Conservation (phyloP, 2,329 filamentous ascomycete species). For the Hymenotorrendiella dingleyae region DNA sequence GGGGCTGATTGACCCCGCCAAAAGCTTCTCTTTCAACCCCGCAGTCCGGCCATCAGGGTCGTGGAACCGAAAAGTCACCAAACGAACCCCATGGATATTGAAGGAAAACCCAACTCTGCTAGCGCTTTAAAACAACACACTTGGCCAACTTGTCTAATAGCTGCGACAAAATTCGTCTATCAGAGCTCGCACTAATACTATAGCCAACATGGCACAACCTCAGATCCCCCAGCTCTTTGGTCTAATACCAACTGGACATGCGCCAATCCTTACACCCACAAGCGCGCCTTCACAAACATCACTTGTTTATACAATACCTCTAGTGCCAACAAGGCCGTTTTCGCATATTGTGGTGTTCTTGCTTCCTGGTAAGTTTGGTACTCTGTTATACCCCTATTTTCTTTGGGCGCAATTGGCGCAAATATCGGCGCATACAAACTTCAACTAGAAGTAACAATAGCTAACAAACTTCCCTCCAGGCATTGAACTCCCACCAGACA, state of each 20-base stretch:
- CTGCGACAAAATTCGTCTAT: too few species aligned
- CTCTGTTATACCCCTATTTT: too few species aligned
- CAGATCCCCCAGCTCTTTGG: conserved; percentile 27
- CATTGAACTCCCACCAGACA: conserved; percentile 64
- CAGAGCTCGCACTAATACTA: too few species aligned
- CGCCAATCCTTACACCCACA: conserved; percentile 48
- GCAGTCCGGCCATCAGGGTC: too few species aligned
- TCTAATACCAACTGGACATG: conserved; percentile 51
- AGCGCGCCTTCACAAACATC: conserved; percentile 47
- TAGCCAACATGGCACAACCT: conserved; percentile 1
- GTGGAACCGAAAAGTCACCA: background rate
- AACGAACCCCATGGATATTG: background rate
- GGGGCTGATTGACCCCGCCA: too few species aligned
- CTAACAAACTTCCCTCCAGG: conserved; percentile 6
- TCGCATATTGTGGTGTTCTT: conserved; percentile 86
- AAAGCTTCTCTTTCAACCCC: background rate
- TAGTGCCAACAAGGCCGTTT: conserved; percentile 46
- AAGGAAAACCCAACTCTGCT: too few species aligned
- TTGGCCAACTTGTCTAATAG: background rate
- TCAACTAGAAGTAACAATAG: too few species aligned
- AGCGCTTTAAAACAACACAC: too few species aligned
- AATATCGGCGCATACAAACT: too few species aligned
- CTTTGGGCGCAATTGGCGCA: too few species aligned
- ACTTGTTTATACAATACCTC: conserved; percentile 49
- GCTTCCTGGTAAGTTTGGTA: conserved; percentile 57